Evolutionary conservation across 768 basidiomycete species (phyloP), one percentile per base, ranked within the genome.

Genomic region (Russula olivacea): DNA sequence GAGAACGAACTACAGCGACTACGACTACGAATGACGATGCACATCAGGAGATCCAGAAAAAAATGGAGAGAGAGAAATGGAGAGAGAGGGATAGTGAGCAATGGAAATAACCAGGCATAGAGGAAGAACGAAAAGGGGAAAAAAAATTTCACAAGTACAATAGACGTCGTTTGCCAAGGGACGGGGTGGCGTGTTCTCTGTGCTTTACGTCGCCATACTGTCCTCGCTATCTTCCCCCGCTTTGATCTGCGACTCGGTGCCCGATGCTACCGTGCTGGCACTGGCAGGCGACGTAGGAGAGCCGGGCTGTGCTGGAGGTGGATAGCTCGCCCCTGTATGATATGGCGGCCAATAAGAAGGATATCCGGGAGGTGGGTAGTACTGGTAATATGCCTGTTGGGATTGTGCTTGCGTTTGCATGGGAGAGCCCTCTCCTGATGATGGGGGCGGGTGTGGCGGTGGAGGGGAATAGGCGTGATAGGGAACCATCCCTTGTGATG

Each of bases 301-400:
- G 5, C 60, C 64, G 1, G 65, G 21, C 40, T 57, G 65, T 2
- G 61, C 25, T 15, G 61, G 51, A 10, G 65, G 62, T 9, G 65
- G 52, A 23, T 64, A 66, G 19, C 61, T 19, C 11, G 58, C 11
- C 5, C 58, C 53, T 0, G 62, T 21, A 25, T 43, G 58, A 19
- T 66, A 66, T 8, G 65, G 65, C 4, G 66, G 36, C 66, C 66
- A 66, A 65, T 66, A 66, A 7, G 66, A 38, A 1, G 66, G 55
- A 47, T 66, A 66, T 21, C 66, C 66, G n/a, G 41, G 66, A 28
- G 62, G 56, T 11, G 66, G 58, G 50, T 66, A 66, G 19, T 65
- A 65, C 25, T 55, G 59, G 40, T 66, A 66, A 51, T 66, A 66
- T 7, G 55, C 53, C 43, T 66, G 66, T 15, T 64, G 63, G 4